Conservation (phyloP, 1,284 basidiomycete genomes). For the Heterobasidion annosum region DNA sequence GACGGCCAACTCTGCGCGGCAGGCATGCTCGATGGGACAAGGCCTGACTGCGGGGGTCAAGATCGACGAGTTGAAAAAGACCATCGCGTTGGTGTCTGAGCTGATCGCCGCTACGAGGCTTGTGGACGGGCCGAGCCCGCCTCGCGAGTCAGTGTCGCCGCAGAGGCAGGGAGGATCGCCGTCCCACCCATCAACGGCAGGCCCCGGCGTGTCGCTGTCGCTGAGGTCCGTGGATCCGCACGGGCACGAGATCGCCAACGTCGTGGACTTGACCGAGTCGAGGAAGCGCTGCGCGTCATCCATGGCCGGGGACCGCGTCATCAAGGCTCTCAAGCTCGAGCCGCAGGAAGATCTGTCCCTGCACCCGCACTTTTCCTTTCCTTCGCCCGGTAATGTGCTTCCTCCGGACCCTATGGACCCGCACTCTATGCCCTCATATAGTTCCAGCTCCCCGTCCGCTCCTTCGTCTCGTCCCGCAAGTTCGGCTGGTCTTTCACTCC, state of each 20-base stretch:
- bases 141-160: slow-evolving; percentile 12
- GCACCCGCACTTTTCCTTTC: slow-evolving; percentile 15
- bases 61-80: slow-evolving; percentile 38
- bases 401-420: slow-evolving; percentile 3
- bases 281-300: slow-evolving; percentile 66
- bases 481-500: slow-evolving; percentile 24
- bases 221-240: slow-evolving; percentile 11
- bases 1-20: slow-evolving; percentile 36
- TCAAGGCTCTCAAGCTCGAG: slow-evolving; percentile 62
- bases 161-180: slow-evolving; percentile 7
- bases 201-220: slow-evolving; percentile 15
- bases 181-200: slow-evolving; percentile 10
- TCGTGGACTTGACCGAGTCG: slow-evolving; percentile 22
- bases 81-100: slow-evolving; percentile 36
- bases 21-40: slow-evolving; percentile 38
- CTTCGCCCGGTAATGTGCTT: slow-evolving; percentile 14
- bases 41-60: slow-evolving; percentile 32
- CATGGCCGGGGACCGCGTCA: slow-evolving; percentile 45
- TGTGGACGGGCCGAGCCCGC: slow-evolving; percentile 22
- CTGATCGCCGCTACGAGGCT: slow-evolving; percentile 38
- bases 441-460: slow-evolving; percentile 19
- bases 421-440: slow-evolving; percentile 12
- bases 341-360: slow-evolving; percentile 44
- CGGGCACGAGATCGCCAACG: slow-evolving; percentile 15
- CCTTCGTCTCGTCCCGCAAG: slow-evolving; percentile 34